Evolutionary conservation across 2,329 filamentous ascomycete genomes (phyloP), one percentile per base, ranked within the genome.

Genomic region (Paraphaeosphaeria sporulosa): DNA sequence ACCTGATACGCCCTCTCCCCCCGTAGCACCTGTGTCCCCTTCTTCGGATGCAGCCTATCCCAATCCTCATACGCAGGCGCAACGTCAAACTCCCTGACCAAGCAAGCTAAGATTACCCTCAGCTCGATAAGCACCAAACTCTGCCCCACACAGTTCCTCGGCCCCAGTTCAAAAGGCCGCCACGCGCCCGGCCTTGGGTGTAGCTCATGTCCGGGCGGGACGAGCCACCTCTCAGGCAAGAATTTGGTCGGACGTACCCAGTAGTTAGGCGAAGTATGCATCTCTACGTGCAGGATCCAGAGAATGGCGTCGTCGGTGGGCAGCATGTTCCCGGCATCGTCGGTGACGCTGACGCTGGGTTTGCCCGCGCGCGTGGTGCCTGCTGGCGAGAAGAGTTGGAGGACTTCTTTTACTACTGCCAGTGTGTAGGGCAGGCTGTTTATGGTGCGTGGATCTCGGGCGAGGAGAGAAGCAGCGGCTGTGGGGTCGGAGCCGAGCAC

Each of bases 111-210:
- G 5, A 23, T 36, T 15, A 44, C 23, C 42, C 66, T 67, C 21
- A 70, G 56, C 49, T 70, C 67, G 10, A 65, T 54, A 36, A 64
- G 49, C 12, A 60, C 59, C 7, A 72, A 52, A 13, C 64, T 65
- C n/a, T 72, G 67, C 2, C 68, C 68, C 5, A 71, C 62, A 38
- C 70, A 71, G 42, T 66, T 64, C 3, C 65, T 52, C 1, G 74
- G 72, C 0, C 80, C 80, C 5, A 70, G 60, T 40, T 81, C 77
- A 57, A 82, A 83, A 0, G 79, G 71, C 8, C 76, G 67, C 63
- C 64, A 80, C 9, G 71, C 74, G 1, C 65, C 52, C 3, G 58
- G 38, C 17, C 54, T 62, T 2, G 65, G 32, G 58, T 54, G 59
- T n/a, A 65, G 57, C 1, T 25, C 58, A 10, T 69, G 59, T 10